Base-by-base conservation (phyloP, 768 basidiomycete genomes). In the Psilocybe cyanescens region DNA sequence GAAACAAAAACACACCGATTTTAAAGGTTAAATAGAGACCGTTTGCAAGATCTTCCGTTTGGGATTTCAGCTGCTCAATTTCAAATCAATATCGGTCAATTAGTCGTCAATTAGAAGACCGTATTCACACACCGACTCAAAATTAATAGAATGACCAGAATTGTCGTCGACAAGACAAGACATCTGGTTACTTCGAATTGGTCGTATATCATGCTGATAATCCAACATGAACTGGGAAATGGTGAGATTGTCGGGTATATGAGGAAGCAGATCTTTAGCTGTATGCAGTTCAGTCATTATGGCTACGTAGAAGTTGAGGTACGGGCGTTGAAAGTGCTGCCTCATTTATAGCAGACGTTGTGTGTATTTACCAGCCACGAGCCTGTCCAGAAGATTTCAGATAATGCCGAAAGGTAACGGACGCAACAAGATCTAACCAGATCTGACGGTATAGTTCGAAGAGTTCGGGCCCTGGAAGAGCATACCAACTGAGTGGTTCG, bases 201-300 rank as follows among this genome's bases (percentile, higher is more conserved):
- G 81, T n/a, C 74, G 75, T 44, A 81, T 60, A 1, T 78, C 75
- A 56, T 85, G 83, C 48, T 78, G 69, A 24, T 74, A 75, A 61
- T 86, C 81, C 29, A 88, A 72, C 70, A 87, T 78, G 64, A 88
- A 88, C 61, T 86, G 83, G 0, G 85, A 78, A 1, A 87, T 68
- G 4, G 82, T 84, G 24, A 87, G 67, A 70, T 86, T 72, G 55
- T 86, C 83, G n/a, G 86, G 86, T 49, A 86, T 79, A 41, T 66
- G 65, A 55, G 76, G 75, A 50, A 81, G 67, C 11, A 55, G 19
- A 24, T 57, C 54, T 9, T 73, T 57, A 44, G 64, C 51, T 50
- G 64, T 57, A 55, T 69, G 67, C 56, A 77, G 70, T 47, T 70
- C 70, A 37, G 69, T 62, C 72, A 77, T 77, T 28, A 56, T 63